Evolutionary conservation across 306 rosid species (phyloP).

Genomic region (Styphnolobium japonicum): DNA sequence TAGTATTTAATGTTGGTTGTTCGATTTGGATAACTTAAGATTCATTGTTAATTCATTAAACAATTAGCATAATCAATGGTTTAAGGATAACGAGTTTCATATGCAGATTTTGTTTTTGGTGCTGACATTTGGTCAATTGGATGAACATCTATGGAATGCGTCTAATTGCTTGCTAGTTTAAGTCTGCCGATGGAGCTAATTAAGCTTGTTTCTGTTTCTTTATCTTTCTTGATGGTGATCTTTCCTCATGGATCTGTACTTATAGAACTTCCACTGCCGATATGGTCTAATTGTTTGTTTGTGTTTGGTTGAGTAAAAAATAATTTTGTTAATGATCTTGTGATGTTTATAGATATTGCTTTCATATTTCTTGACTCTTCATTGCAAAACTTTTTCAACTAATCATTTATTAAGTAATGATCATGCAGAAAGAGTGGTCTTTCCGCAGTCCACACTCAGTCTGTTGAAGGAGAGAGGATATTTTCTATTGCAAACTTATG

Average conservation of each 20-base stretch:
- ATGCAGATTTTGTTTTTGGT: not conserved
- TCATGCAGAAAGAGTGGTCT: not conserved
- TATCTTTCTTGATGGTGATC: not conserved
- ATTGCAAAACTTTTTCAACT: not conserved
- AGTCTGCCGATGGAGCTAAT: not conserved
- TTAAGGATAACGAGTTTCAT: not conserved
- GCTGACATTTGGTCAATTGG: not conserved
- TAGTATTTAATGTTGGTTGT: not conserved
- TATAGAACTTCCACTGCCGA: not conserved
- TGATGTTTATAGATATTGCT: not conserved
- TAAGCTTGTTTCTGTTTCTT: slow-evolving; percentile 7
- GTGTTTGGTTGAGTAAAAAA: not conserved
- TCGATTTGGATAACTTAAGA: not conserved
- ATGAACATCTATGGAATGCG: not conserved
- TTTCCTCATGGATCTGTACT: not conserved
- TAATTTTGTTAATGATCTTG: not conserved
- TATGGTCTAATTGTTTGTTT: slow-evolving; percentile 1
- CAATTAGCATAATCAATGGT: not conserved
- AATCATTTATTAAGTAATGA: no score
- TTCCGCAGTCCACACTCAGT: not conserved
- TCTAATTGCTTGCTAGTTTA: slow-evolving; percentile 7
- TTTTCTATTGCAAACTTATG: not conserved
- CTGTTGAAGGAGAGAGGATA: not conserved
- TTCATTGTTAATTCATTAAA: not conserved
- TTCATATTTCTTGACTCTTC: not conserved